Evolutionary conservation across 2,329 filamentous ascomycete genomes (phyloP).

Genomic region (Akanthomyces uredinophilus): DNA sequence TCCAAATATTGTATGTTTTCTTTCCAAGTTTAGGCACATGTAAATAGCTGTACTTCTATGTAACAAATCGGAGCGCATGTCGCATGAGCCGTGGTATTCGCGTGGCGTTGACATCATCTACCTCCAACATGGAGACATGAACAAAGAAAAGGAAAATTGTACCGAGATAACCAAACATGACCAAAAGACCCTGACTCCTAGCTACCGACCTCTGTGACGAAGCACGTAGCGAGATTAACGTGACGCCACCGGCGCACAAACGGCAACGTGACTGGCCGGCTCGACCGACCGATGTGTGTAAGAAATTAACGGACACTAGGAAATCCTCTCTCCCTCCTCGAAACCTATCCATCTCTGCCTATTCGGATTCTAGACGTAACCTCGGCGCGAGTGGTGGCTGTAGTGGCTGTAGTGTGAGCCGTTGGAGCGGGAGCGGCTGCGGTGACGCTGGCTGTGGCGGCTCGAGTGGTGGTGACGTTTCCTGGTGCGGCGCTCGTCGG

Average conservation of each 20-base stretch:
- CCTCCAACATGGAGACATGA: background rate
- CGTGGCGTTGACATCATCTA: slow-evolving; percentile 3
- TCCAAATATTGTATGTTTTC: no score
- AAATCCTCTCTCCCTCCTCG: background rate
- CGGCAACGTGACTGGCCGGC: background rate
- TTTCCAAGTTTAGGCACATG: no score
- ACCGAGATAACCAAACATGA: background rate
- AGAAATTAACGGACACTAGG: background rate
- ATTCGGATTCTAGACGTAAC: slow-evolving; percentile 40
- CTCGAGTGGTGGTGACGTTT: slow-evolving; percentile 33
- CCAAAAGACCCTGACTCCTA: background rate
- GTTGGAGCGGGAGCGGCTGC: slow-evolving; percentile 33
- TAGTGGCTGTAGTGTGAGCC: slow-evolving; percentile 40
- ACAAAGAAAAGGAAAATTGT: background rate
- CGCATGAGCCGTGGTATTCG: background rate
- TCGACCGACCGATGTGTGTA: background rate
- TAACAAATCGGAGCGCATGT: background rate
- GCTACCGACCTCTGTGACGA: background rate
- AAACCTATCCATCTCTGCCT: background rate
- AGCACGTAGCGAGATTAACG: background rate
- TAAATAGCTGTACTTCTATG: background rate
- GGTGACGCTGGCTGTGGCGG: slow-evolving; percentile 38
- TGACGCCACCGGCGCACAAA: background rate
- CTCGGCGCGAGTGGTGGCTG: slow-evolving; percentile 40
- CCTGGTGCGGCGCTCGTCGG: slow-evolving; percentile 28